Conservation (phyloP, 2,329 filamentous ascomycete genomes). For the Decorospora gaudefroyi region DNA sequence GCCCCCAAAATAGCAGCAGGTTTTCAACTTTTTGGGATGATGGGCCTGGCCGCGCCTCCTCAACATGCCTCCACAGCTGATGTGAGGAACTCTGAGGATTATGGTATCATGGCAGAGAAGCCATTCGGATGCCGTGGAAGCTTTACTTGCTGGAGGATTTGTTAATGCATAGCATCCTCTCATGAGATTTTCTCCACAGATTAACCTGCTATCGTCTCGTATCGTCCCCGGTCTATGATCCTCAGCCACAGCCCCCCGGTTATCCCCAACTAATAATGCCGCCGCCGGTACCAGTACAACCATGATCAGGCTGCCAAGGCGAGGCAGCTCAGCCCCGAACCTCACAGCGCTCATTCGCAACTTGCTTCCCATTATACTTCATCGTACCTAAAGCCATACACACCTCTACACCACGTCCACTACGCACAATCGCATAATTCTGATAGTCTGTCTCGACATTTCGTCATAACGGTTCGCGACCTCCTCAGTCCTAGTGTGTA, state of each 20-base stretch:
- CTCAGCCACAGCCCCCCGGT: constrained; percentile 26
- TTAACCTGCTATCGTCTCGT: no score
- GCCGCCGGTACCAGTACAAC: constrained; percentile 21
- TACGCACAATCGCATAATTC: constrained; percentile 12
- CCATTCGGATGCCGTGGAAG: not conserved
- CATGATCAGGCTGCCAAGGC: constrained; percentile 31
- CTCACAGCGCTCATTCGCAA: constrained; percentile 11
- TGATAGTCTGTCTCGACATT: constrained; percentile 5
- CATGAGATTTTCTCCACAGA: no score
- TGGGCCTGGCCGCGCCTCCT: constrained; percentile 1
- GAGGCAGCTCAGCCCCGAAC: constrained; percentile 26
- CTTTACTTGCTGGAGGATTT: not conserved
- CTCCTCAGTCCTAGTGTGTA: constrained; percentile 25
- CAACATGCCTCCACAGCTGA: constrained; percentile 22
- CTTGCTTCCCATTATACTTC: constrained; percentile 10
- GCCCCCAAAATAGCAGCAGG: constrained; percentile 33
- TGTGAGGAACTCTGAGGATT: constrained; percentile 11
- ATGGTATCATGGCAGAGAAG: not conserved
- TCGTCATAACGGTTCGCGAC: constrained; percentile 17
- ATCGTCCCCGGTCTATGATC: not conserved
- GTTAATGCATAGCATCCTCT: no score
- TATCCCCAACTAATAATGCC: constrained; percentile 22
- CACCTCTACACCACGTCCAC: constrained; percentile 1
- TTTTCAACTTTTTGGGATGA: constrained; percentile 25
- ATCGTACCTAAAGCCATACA: constrained; percentile 5